A percentile compares a stretch with the other conserved stretches of the same genome.
These are phyloP conservation scores for Tolypocladium ophioglossoides DNA, from an alignment of 2,329 filamentous ascomycete genomes.

Conservation along the genomic window DNA sequence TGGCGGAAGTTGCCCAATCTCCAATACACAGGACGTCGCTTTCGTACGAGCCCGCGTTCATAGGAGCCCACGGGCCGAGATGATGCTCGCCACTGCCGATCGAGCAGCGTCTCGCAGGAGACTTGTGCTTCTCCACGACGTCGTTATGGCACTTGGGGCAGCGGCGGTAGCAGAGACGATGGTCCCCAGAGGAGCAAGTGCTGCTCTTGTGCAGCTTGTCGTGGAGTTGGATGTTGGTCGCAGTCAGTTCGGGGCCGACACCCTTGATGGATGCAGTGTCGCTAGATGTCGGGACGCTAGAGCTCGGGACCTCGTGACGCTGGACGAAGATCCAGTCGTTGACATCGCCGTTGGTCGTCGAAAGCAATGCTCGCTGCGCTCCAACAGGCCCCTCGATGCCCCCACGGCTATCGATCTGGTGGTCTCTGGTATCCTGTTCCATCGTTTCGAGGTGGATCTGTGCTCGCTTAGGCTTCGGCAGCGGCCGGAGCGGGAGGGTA, in stretches of 20 bases:
- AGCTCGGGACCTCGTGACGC: not conserved
- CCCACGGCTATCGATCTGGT: not conserved
- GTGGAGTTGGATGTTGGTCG: conserved; percentile 1
- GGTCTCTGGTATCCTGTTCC: not conserved
- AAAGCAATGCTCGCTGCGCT: not conserved
- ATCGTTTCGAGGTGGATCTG: not conserved
- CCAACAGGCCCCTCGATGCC: not conserved
- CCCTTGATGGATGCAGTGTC: not conserved
- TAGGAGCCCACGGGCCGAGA: not conserved
- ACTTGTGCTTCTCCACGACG: not conserved
- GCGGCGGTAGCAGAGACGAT: not conserved
- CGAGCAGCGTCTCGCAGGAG: not conserved
- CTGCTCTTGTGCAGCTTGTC: not conserved
- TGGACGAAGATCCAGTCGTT: conserved; percentile 2
- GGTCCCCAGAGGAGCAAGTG: not conserved
- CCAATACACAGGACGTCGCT: not conserved
- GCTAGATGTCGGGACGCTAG: not conserved
- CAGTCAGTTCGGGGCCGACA: not conserved
- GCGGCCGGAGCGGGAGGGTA: not conserved
- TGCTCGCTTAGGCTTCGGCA: not conserved
- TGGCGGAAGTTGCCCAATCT: not conserved
- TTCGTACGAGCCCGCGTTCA: not conserved
- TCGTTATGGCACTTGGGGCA: not conserved
- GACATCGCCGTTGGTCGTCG: not conserved
- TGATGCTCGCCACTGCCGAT: not conserved